phyloP scores from a whole-genome alignment of 2,329 filamentous ascomycete species.

The Ophiosphaerella herpotricha region DNA sequence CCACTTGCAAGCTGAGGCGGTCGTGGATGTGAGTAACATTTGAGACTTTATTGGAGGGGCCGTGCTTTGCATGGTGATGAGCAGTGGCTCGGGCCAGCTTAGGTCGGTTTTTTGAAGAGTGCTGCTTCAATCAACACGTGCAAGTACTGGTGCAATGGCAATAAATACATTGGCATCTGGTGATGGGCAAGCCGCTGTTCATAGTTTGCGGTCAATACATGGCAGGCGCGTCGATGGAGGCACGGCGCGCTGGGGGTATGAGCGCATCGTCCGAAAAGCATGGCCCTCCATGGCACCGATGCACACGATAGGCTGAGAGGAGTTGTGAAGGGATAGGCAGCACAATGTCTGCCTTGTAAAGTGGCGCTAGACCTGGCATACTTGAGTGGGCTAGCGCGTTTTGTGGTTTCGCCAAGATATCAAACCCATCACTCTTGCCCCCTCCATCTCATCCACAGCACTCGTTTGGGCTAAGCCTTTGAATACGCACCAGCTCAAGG shows the following conservation, averaged over 20 bases:
- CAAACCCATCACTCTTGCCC: slow-evolving; percentile 14
- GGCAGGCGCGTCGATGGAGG: slow-evolving; percentile 17
- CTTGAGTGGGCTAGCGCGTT: slow-evolving; percentile 21
- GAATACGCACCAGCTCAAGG: no score
- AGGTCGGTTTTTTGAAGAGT: background rate
- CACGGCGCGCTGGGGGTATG: slow-evolving; percentile 29
- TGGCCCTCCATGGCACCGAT: slow-evolving; percentile 43
- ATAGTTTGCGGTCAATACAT: slow-evolving; percentile 15
- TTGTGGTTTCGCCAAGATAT: slow-evolving; percentile 23
- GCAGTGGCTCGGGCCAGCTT: background rate
- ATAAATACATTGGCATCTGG: slow-evolving; percentile 1
- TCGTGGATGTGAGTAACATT: slow-evolving; percentile 5
- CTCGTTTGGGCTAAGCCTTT: background rate
- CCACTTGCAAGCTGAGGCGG: slow-evolving; percentile 17
- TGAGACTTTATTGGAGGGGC: slow-evolving; percentile 5
- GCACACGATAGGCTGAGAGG: slow-evolving; percentile 11
- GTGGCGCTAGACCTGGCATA: slow-evolving; percentile 11
- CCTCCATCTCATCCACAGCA: slow-evolving; percentile 1
- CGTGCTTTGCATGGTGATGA: slow-evolving; percentile 7
- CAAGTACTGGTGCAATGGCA: background rate
- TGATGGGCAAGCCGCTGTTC: background rate
- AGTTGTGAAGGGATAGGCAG: slow-evolving; percentile 3
- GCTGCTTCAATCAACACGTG: background rate
- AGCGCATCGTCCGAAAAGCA: slow-evolving; percentile 39
- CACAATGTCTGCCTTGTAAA: slow-evolving; percentile 25